phyloP scores from a whole-genome alignment of 306 rosid species.

The Trichosanthes cucumerina region DNA sequence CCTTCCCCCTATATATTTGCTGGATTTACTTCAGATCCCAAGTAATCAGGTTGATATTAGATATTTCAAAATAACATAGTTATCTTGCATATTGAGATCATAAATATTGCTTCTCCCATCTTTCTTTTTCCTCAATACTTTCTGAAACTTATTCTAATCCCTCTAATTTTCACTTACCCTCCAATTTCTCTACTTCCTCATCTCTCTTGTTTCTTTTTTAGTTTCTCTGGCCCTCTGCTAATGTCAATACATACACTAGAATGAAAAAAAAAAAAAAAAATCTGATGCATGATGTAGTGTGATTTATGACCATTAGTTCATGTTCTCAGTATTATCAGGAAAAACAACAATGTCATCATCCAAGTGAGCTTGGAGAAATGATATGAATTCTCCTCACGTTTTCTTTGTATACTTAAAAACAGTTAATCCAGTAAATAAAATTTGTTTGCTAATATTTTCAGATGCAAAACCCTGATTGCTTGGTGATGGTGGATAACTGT shows the following conservation, averaged over 20 bases:
- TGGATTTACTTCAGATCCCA: background rate
- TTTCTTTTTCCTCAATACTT: background rate
- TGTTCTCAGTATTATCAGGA: background rate
- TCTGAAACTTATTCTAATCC: background rate
- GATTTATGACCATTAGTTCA: background rate
- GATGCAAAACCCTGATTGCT: slow-evolving; percentile 79
- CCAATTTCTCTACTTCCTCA: background rate
- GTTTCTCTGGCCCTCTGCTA: background rate
- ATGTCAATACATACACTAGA: background rate
- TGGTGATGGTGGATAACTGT: slow-evolving; percentile 92
- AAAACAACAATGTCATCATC: background rate
- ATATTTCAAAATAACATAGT: background rate
- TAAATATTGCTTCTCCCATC: background rate
- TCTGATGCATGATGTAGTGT: background rate
- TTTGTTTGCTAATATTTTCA: slow-evolving; percentile 13
- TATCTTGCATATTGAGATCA: background rate
- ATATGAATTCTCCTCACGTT: background rate
- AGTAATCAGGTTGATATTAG: background rate
- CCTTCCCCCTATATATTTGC: background rate
- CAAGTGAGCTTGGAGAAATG: background rate
- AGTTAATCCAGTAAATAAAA: background rate
- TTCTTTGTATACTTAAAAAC: background rate
- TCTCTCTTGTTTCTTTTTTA: background rate
- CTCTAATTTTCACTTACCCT: background rate
- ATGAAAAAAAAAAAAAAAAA: background rate